A percentile compares a stretch with the other conserved stretches of the same genome.
These are phyloP conservation scores for Aethionema arabicum DNA, from an alignment of 345 rosid genomes.

Conservation along the genomic window DNA sequence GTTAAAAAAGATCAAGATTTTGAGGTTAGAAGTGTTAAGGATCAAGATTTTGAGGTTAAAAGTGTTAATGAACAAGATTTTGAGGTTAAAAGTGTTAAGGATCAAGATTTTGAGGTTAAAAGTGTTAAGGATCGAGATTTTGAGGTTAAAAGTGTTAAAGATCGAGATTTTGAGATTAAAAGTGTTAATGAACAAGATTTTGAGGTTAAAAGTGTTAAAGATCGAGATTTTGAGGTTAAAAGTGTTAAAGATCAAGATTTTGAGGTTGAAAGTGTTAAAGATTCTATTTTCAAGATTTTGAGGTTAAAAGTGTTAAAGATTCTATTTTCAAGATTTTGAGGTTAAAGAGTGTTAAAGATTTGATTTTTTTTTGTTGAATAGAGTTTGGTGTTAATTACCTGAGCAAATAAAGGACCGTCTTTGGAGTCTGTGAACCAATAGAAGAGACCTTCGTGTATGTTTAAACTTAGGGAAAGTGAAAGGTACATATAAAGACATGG, in stretches of 20 bases:
- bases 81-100: too few relatives aligned
- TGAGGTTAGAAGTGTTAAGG: too few relatives aligned
- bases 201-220: too few relatives aligned
- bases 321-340: slow-evolving; percentile 2
- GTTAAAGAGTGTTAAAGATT: not conserved
- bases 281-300: slow-evolving; percentile 1
- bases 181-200: too few relatives aligned
- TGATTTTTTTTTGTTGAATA: not conserved
- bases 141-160: too few relatives aligned
- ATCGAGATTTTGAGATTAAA: too few relatives aligned
- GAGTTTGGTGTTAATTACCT: slow-evolving; percentile 46
- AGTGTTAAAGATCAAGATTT: not conserved
- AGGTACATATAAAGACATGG: slow-evolving; percentile 85
- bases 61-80: too few relatives aligned
- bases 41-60: too few relatives aligned
- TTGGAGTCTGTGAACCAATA: slow-evolving; percentile 84
- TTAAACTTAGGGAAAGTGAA: slow-evolving; percentile 67
- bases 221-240: not conserved
- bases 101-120: too few relatives aligned
- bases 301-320: not conserved
- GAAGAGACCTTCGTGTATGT: slow-evolving; percentile 88
- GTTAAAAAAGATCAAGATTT: too few relatives aligned
- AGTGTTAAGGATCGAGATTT: too few relatives aligned
- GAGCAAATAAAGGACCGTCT: slow-evolving; percentile 72
- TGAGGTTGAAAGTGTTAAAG: not conserved